These are phyloP conservation scores for Alopecurus myosuroides DNA, from an alignment of 176 grass and related monocot genomes.

Conservation along the genomic window DNA sequence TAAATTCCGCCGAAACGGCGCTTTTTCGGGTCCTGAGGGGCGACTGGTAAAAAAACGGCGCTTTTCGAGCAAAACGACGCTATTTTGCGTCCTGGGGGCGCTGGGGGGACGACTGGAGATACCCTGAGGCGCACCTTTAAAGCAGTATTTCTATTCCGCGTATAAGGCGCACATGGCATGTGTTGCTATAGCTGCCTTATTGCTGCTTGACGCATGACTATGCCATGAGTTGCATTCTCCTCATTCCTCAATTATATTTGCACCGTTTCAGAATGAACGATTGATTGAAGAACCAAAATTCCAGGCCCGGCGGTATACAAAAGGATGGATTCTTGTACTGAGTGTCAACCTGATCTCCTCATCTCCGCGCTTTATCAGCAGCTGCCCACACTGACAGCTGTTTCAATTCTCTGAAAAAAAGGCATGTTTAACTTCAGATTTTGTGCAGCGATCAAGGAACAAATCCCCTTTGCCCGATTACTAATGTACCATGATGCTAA, in stretches of 20 bases:
- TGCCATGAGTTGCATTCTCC: neutral
- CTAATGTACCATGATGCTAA: too few relatives aligned
- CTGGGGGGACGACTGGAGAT: too few relatives aligned
- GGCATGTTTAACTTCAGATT: too few relatives aligned
- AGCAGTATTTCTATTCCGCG: neutral
- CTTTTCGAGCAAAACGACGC: too few relatives aligned
- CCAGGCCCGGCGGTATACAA: neutral
- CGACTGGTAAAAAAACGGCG: too few relatives aligned
- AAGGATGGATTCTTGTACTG: neutral
- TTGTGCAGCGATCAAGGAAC: too few relatives aligned
- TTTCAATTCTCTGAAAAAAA: too few relatives aligned
- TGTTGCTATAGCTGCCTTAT: neutral
- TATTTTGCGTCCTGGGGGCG: too few relatives aligned
- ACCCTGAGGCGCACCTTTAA: neutral
- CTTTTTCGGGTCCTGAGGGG: too few relatives aligned
- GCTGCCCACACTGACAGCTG: too few relatives aligned
- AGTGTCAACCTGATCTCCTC: neutral
- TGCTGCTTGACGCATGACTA: neutral
- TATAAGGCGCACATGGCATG: conserved; percentile 17
- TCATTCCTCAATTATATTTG: conserved; percentile 15
- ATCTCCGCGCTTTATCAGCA: neutral
- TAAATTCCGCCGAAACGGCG: too few relatives aligned
- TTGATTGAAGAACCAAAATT: neutral
- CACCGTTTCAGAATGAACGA: neutral
- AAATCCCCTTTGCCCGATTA: too few relatives aligned